Evolutionary conservation across 2,329 filamentous ascomycete species (phyloP), one percentile per base, ranked within the genome.

Genomic region (Penicillium sp.): DNA sequence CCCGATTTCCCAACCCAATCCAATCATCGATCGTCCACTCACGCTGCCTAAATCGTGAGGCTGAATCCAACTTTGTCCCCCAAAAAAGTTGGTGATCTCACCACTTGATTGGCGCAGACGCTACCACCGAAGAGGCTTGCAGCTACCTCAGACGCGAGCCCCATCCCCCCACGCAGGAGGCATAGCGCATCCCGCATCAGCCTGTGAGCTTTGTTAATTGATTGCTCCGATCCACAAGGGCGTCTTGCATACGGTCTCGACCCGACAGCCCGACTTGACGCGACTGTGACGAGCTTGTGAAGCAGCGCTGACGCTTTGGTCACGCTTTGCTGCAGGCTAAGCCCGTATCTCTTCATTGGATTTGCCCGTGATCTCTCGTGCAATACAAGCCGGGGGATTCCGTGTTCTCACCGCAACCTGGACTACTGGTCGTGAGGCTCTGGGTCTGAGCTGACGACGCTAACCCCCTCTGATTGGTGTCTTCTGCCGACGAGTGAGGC

Each of bases 31-130:
- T 15, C 35, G 14, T 22, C 20, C 4, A 33, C 49, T 44, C 43
- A 43, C 62, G 64, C 67, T 73, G 71, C 72, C 72, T 69, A 74
- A 73, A 61, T 56, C 54, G 72, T 73, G 73, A 75, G 72, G 72
- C 73, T 73, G 62, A 62, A 67, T 61, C 15, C 63, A 62, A 37
- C 31, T 35, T 25, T 9, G 22, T 27, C 46, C 33, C 45, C 23
- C 27, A 45, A 46, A 46, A 46, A 20, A 46, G 27, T 47, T 59
- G 55, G 44, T 55, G 51, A 51, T 55, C 31, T 55, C 26, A 52
- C 54, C 49, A 44, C 53, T 59, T 54, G n/a, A 56, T 54, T 53
- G 56, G 56, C 56, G 44, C 56, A 52, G 47, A 49, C 51, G 31
- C 45, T 54, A 41, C 57, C 50, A 26, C 41, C 45, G 40, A 33